These are phyloP conservation scores for Trichophyton simii DNA, from an alignment of 2,329 filamentous ascomycete genomes.

Conservation along the genomic window DNA sequence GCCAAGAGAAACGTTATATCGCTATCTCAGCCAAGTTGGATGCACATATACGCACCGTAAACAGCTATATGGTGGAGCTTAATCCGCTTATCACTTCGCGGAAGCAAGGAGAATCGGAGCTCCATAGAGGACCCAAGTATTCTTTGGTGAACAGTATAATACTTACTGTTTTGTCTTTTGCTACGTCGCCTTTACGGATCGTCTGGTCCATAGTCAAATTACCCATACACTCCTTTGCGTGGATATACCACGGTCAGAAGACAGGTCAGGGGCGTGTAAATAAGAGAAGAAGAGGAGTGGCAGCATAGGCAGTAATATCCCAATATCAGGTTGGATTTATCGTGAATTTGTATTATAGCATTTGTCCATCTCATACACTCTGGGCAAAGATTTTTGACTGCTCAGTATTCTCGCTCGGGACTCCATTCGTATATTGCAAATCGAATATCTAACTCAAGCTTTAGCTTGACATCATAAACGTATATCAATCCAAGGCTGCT, in stretches of 20 bases:
- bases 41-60: constrained; percentile 64
- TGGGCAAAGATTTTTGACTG: not conserved
- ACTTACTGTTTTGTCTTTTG: not conserved
- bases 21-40: constrained; percentile 52
- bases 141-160: not conserved
- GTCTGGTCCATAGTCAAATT: not conserved
- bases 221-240: not conserved
- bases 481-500: not conserved
- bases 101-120: not conserved
- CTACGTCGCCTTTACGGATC: not conserved
- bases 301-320: too few species aligned
- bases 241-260: not conserved
- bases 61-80: constrained; percentile 61
- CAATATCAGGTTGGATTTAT: too few species aligned
- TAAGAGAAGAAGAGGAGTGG: too few species aligned
- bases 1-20: constrained; percentile 80
- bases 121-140: not conserved
- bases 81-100: constrained; percentile 53
- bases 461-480: not conserved
- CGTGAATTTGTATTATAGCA: too few species aligned
- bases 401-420: too few species aligned
- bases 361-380: too few species aligned
- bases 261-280: too few species aligned
- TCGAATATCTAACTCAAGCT: not conserved
- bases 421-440: not conserved